phyloP scores from a whole-genome alignment of 768 basidiomycete genomes.

The Suillus alpinus region DNA sequence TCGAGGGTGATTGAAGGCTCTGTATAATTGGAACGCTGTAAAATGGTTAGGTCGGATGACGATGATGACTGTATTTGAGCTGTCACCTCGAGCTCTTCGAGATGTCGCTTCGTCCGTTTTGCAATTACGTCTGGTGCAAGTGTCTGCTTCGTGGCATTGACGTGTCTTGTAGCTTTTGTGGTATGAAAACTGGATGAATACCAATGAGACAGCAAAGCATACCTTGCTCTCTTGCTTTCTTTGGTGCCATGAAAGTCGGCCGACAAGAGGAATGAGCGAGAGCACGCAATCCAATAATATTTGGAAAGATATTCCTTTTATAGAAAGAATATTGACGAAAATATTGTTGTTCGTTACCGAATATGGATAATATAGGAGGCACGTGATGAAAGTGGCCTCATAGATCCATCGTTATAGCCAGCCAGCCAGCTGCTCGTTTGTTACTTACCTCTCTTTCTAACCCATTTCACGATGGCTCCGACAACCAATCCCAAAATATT shows the following conservation, averaged over 20 bases:
- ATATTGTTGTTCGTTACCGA: not conserved
- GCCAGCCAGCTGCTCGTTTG: not conserved
- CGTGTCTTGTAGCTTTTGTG: slow-evolving; percentile 43
- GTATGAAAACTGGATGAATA: slow-evolving; percentile 9
- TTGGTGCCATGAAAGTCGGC: slow-evolving; percentile 40
- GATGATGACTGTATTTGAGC: not conserved
- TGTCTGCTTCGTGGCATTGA: slow-evolving; percentile 38
- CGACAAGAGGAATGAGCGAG: not conserved
- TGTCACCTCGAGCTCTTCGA: slow-evolving; percentile 81
- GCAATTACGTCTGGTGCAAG: slow-evolving; percentile 66
- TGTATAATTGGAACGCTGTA: slow-evolving; percentile 77
- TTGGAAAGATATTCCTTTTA: not conserved
- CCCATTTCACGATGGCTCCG: slow-evolving; percentile 10
- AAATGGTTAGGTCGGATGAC: slow-evolving; percentile 6
- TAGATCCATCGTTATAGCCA: not conserved
- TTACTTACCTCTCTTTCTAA: not conserved
- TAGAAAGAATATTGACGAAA: not conserved
- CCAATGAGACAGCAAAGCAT: slow-evolving; percentile 2
- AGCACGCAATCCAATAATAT: slow-evolving; percentile 5
- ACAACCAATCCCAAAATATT: slow-evolving; percentile 7
- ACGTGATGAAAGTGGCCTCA: slow-evolving; percentile 4
- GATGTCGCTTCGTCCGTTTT: slow-evolving; percentile 71
- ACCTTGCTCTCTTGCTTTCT: slow-evolving; percentile 50
- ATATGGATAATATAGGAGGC: not conserved
- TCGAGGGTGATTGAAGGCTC: slow-evolving; percentile 48